Evolutionary conservation across 2,329 filamentous ascomycete species (phyloP).

Genomic region (Penicillium sp.): DNA sequence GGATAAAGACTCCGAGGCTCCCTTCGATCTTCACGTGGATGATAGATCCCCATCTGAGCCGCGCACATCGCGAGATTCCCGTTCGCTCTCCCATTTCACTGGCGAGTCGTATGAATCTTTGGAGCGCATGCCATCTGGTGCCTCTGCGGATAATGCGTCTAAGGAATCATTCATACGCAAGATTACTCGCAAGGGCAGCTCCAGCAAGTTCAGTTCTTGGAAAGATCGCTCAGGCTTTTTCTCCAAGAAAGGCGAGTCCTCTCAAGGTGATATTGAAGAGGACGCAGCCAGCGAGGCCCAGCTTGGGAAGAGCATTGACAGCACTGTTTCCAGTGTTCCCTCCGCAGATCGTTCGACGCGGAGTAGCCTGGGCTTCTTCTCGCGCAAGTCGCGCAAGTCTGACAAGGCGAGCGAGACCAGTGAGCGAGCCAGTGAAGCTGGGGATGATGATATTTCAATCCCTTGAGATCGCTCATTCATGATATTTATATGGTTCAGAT

Average conservation of each 20-base stretch:
- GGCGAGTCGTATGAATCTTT: constrained; percentile 56
- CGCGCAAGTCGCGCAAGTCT: constrained; percentile 54
- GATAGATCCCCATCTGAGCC: constrained; percentile 53
- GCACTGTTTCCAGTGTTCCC: constrained; percentile 47
- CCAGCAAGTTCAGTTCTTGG: constrained; percentile 59
- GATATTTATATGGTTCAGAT: constrained; percentile 11
- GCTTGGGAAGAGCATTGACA: constrained; percentile 53
- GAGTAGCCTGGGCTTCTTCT: constrained; percentile 55
- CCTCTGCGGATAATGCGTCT: constrained; percentile 48
- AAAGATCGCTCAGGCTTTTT: constrained; percentile 57
- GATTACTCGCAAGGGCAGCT: constrained; percentile 58
- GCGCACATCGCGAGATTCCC: constrained; percentile 52
- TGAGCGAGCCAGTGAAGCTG: constrained; percentile 51
- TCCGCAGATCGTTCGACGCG: constrained; percentile 52
- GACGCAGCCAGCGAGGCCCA: constrained; percentile 48
- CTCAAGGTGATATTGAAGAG: constrained; percentile 53
- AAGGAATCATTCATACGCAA: constrained; percentile 60
- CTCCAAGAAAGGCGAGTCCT: constrained; percentile 53
- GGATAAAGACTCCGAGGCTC: constrained; percentile 39
- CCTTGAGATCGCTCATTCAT: constrained; percentile 39
- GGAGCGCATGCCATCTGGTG: constrained; percentile 53
- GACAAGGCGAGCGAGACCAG: constrained; percentile 53
- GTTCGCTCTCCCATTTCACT: constrained; percentile 52
- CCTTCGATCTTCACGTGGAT: constrained; percentile 42
- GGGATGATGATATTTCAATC: constrained; percentile 47